Percentiles rank a stretch among this genome's conserved stretches.
These are phyloP conservation scores for Cyclaneusma minus DNA, from an alignment of 2,329 filamentous ascomycete species.

Conservation along the genomic window DNA sequence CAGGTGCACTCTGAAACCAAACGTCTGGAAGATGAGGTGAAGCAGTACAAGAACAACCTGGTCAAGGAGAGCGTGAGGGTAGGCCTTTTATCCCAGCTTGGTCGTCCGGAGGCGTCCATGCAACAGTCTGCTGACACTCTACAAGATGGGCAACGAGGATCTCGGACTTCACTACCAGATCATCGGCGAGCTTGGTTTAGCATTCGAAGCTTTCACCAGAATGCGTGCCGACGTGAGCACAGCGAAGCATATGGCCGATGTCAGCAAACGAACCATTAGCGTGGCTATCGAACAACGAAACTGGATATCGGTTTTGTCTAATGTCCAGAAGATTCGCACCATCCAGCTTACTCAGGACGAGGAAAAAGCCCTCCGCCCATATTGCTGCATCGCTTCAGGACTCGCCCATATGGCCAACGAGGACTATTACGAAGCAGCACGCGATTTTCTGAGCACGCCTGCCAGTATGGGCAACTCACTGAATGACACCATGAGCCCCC, in stretches of 20 bases:
- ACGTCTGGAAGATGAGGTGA: slow-evolving; percentile 71
- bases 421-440: slow-evolving; percentile 52
- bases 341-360: slow-evolving; percentile 24
- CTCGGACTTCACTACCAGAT: slow-evolving; percentile 70
- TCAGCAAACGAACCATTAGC: slow-evolving; percentile 63
- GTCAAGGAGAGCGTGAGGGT: slow-evolving; percentile 95
- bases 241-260: slow-evolving; percentile 67
- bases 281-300: slow-evolving; percentile 63
- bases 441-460: slow-evolving; percentile 33
- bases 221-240: slow-evolving; percentile 89
- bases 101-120: not conserved
- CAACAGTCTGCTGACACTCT: slow-evolving; percentile 1
- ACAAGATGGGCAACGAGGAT: slow-evolving; percentile 86
- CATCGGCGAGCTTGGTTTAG: slow-evolving; percentile 57
- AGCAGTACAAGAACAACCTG: slow-evolving; percentile 89
- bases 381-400: slow-evolving; percentile 39
- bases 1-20: slow-evolving; percentile 54
- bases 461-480: slow-evolving; percentile 36
- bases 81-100: slow-evolving; percentile 15
- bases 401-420: slow-evolving; percentile 41
- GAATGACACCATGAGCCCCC: slow-evolving; percentile 60
- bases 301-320: slow-evolving; percentile 53
- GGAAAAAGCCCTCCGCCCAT: slow-evolving; percentile 29
- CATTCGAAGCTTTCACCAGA: slow-evolving; percentile 62
- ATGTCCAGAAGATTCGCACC: slow-evolving; percentile 51